Percentiles rank a stretch among this genome's conserved stretches.
Evolutionary conservation across 2,329 filamentous ascomycete species (phyloP).

Genomic region (Botrytis squamosa): DNA sequence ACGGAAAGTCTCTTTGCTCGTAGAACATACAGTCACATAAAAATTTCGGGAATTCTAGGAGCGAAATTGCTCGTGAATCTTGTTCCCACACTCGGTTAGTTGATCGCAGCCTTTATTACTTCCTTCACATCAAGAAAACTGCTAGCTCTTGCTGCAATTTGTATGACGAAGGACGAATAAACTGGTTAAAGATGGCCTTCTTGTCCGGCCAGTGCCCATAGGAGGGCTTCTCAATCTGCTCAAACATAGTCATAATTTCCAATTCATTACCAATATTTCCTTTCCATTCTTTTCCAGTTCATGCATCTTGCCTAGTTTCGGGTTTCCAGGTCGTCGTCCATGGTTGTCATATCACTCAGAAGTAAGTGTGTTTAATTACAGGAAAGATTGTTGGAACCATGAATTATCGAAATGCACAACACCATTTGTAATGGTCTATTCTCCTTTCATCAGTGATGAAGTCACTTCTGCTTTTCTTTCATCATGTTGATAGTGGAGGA

Average conservation of each 20-base stretch:
- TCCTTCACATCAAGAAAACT: background rate
- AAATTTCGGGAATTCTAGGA: background rate
- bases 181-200: background rate
- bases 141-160: background rate
- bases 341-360: background rate
- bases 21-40: background rate
- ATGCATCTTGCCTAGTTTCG: background rate
- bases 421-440: background rate
- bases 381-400: background rate
- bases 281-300: background rate
- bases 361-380: background rate
- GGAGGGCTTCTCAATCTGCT: background rate
- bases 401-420: background rate
- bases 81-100: background rate
- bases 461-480: background rate
- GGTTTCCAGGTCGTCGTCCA: background rate
- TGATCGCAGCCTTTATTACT: background rate
- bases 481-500: background rate
- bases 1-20: background rate
- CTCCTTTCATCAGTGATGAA: background rate
- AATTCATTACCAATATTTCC: background rate
- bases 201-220: background rate
- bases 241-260: background rate
- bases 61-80: background rate
- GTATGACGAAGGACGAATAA: background rate